These are phyloP conservation scores for Arthrobotrys megalospora DNA, from an alignment of 2,329 filamentous ascomycete genomes.

Conservation along the genomic window DNA sequence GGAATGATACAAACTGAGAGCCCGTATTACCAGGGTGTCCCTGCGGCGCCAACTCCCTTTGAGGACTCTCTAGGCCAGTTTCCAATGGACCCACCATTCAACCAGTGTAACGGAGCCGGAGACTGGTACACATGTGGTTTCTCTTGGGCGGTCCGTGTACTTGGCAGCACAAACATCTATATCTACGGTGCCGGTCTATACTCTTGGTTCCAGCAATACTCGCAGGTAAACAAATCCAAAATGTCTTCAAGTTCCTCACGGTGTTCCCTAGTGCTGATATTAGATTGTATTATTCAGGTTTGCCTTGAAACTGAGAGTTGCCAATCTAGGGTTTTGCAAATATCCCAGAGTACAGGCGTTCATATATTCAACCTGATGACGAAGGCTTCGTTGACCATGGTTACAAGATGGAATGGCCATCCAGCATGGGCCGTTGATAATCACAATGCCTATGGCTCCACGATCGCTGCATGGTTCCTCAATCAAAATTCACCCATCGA, in stretches of 20 bases:
- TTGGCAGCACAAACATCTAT: conserved; percentile 39
- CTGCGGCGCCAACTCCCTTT: conserved; percentile 69
- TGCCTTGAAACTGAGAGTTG: conserved; percentile 34
- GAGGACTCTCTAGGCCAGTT: conserved; percentile 15
- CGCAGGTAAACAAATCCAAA: neutral
- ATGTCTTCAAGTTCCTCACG: no score
- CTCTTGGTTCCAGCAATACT: conserved; percentile 17
- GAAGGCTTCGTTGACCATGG: conserved; percentile 12
- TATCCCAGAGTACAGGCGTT: conserved; percentile 9
- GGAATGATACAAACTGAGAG: conserved; percentile 71
- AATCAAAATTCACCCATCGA: neutral
- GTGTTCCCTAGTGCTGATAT: conserved; percentile 69
- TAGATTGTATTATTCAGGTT: neutral
- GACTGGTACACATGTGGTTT: conserved; percentile 65
- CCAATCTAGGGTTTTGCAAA: conserved; percentile 7
- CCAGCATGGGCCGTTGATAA: neutral
- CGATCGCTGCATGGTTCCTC: conserved; percentile 16
- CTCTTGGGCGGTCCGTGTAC: conserved; percentile 65
- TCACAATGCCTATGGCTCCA: conserved; percentile 23
- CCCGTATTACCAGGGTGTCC: conserved; percentile 69
- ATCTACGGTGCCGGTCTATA: conserved; percentile 64
- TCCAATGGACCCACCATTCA: conserved; percentile 66
- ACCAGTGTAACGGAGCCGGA: conserved; percentile 63
- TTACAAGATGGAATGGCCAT: neutral
- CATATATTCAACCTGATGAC: conserved; percentile 33